Evolutionary conservation across 1,284 basidiomycete species (phyloP), one percentile per base, ranked within the genome.

Genomic region (Ganoderma meredithae): DNA sequence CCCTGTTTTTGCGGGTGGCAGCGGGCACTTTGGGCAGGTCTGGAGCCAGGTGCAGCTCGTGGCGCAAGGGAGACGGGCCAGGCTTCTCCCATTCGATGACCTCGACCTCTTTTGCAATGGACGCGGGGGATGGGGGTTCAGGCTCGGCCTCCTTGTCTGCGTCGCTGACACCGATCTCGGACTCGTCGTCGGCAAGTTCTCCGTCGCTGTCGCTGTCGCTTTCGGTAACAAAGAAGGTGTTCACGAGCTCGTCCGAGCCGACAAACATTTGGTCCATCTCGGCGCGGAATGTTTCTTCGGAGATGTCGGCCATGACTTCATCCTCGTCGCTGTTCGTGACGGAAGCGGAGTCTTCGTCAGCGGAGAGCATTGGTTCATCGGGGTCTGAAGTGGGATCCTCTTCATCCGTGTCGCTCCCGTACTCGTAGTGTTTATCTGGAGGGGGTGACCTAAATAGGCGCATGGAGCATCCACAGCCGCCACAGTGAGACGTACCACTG

Each of bases 261-360:
- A 17, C 55, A 6, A 44, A 44, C 22, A 62, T 1, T 8, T 62
- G 27, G 12, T 62, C 44, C 8, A 62, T 62, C 44, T 62, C 60
- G 27, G 41, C 60, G 60, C 31, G 17, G 60, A 62, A 62, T 10
- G 44, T 19, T 10, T 49, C 44, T n/a, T 62, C 60, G 17, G 60
- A 62, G 31, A 52, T 47, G 31, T 62, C 60, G 25, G 33, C 12
- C 33, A 59, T 33, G 10, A 36, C 7, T 4, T 39, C 2, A 2
- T 27, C 36, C 7, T 43, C 22, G 19, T 60, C 58, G 10, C 7
- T 22, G 36, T 39, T 6, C 36, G 4, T 3, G 39, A 22, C 5
- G 12, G 39, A 15, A 9, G 19, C 4, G 2, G 53, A 13, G 19
- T 33, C 31, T 13, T 55, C 53, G 53, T 19, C 27, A 1, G 13